phyloP scores from a whole-genome alignment of 495 filamentous ascomycete species.

The Neurospora sp. region DNA sequence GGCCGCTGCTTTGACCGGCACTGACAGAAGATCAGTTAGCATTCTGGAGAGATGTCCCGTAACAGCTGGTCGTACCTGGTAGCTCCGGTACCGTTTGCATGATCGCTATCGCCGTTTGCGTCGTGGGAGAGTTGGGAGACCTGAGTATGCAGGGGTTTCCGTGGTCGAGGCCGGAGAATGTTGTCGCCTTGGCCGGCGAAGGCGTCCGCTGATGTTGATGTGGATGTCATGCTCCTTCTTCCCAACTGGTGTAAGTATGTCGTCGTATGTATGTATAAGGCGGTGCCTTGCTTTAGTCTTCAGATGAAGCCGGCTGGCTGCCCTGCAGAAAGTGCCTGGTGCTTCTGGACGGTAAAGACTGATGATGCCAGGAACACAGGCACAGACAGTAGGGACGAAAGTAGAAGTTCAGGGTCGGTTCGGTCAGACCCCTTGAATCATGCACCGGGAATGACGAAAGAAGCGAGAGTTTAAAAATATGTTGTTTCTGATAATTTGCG shows the following conservation, averaged over 20 bases:
- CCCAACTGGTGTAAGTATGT: neutral
- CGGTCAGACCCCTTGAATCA: neutral
- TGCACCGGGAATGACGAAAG: neutral
- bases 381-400: neutral
- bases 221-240: neutral
- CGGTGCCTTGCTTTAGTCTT: neutral
- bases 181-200: conserved; percentile 19
- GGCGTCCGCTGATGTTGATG: conserved; percentile 20
- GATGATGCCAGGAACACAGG: neutral
- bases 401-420: neutral
- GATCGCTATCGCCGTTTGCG: conserved; percentile 2
- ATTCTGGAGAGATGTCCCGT: neutral
- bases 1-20: conserved; percentile 47
- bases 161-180: conserved; percentile 32
- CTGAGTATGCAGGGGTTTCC: conserved; percentile 33
- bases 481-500: neutral
- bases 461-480: neutral
- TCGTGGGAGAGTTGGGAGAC: conserved; percentile 28
- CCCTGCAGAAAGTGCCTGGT: neutral
- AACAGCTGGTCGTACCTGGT: neutral
- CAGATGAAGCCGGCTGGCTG: neutral
- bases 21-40: conserved; percentile 3
- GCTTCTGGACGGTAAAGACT: neutral
- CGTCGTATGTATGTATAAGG: neutral
- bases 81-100: neutral